phyloP scores from a whole-genome alignment of 225 moss, liverwort and hornwort genomes.

The Lunularia cruciata region DNA sequence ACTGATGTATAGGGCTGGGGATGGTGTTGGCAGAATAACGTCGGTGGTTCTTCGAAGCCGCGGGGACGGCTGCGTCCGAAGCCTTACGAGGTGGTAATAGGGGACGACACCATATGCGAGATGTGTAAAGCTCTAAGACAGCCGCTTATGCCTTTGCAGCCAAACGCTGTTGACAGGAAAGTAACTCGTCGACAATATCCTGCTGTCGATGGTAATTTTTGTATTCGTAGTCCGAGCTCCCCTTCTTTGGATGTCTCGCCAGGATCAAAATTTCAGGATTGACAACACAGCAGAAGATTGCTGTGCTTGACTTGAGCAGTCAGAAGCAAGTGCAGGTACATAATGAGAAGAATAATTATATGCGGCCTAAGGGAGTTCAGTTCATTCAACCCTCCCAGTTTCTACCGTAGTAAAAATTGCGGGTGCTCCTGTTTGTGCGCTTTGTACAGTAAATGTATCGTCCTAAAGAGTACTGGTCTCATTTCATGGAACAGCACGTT shows the following conservation, averaged over 20 bases:
- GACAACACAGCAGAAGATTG: conserved; percentile 34
- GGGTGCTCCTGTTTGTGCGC: conserved; percentile 1
- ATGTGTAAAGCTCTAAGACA: conserved; percentile 44
- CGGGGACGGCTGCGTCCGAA: conserved; percentile 38
- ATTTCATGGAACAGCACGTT: no score
- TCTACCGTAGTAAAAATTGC: background rate
- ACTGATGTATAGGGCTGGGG: background rate
- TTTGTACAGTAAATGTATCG: conserved; percentile 8
- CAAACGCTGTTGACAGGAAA: conserved; percentile 43
- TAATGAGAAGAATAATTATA: background rate
- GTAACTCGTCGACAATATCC: conserved; percentile 40
- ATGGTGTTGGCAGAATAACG: conserved; percentile 17
- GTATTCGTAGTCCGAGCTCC: conserved; percentile 33
- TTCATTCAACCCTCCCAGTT: background rate
- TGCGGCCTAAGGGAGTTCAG: background rate
- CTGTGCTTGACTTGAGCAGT: conserved; percentile 15
- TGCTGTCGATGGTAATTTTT: conserved; percentile 43
- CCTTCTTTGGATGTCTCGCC: conserved; percentile 31
- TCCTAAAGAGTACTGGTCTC: background rate
- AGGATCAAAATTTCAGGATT: conserved; percentile 38
- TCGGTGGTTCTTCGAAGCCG: conserved; percentile 36
- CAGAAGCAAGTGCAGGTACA: background rate
- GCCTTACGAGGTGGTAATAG: conserved; percentile 34
- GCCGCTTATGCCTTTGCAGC: conserved; percentile 48
- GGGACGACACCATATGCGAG: conserved; percentile 37